Evolutionary conservation across 805 yeast genomes (phyloP), one percentile per base, ranked within the genome.

Genomic region (Yamadazyma insecticola): DNA sequence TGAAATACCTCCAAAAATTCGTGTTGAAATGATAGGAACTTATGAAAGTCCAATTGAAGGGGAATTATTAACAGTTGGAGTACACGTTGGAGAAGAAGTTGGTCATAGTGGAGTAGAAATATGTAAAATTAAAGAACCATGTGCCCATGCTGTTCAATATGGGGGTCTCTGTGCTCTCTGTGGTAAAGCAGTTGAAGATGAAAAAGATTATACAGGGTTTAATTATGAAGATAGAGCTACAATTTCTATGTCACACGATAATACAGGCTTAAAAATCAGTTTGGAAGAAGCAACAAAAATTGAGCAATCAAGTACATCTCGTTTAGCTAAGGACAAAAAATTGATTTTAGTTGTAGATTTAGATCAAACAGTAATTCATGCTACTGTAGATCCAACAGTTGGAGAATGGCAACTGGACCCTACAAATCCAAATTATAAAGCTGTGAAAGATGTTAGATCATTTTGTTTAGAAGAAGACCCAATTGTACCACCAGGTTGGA

Each of bases 351-450:
- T 92, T 17, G 98, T 92, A 4, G 98, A 92, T 66, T 69, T 92
- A 41, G 98, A 92, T 61, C 98, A 92, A 55, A 92, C 98, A 0
- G 94, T 92, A 4, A 90, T 92, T 19, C 98, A 92, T 51, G 96
- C 97, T 24, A 90, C 97, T 4, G 97, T 90, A 12, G 98, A 92
- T 53, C 97, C 97, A 0, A 88, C 96, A 0, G 95, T 92, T 18
- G 92, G 92, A 1, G 95, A 86, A 50, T 92, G 98, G 98, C 88
- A 84, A 70, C 70, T 71, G 30, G 97, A 92, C 48, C 81, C 87
- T 3, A 55, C 67, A 4, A 85, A 86, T 45, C 95, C 97, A 5
- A 88, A 92, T 50, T 83, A 84, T 51, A 80, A 77, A 3, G 81
- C 90, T 2, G 76, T 92, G 18, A 78, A 80, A 53, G 95, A 89